Conservation (phyloP, 2,329 filamentous ascomycete species). For the Fusarium sp. region DNA sequence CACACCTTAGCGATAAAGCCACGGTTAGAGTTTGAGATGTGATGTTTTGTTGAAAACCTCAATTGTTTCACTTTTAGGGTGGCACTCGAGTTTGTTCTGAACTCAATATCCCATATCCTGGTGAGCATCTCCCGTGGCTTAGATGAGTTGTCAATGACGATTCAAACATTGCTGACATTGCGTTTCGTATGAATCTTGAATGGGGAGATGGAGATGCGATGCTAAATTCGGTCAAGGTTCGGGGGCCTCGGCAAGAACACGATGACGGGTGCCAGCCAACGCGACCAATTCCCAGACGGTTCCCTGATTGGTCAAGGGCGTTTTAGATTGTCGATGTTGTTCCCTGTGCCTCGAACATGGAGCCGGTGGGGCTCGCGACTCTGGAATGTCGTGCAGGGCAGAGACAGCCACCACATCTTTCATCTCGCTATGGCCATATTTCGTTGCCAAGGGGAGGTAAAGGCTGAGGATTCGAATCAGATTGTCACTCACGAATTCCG, state of each 20-base stretch:
- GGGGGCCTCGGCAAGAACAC: conserved; percentile 43
- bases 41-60: conserved; percentile 26
- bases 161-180: conserved; percentile 14
- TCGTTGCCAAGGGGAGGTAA: conserved; percentile 17
- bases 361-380: conserved; percentile 43
- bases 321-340: conserved; percentile 37
- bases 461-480: not conserved
- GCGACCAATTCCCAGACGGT: conserved; percentile 6
- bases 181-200: conserved; percentile 20
- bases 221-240: conserved; percentile 40
- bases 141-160: not conserved
- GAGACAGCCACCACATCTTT: conserved; percentile 45
- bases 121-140: not conserved
- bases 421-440: conserved; percentile 1
- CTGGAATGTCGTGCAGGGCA: conserved; percentile 49
- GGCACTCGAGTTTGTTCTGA: not conserved
- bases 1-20: conserved; percentile 29
- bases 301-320: conserved; percentile 38
- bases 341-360: conserved; percentile 39
- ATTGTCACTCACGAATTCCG: not conserved
- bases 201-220: conserved; percentile 26
- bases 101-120: not conserved
- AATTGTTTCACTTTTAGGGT: conserved; percentile 33
- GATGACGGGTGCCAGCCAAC: conserved; percentile 24
- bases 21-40: conserved; percentile 32